Base-by-base conservation (phyloP, 2,329 filamentous ascomycete genomes). In the Sporothrix euskadiensis region DNA sequence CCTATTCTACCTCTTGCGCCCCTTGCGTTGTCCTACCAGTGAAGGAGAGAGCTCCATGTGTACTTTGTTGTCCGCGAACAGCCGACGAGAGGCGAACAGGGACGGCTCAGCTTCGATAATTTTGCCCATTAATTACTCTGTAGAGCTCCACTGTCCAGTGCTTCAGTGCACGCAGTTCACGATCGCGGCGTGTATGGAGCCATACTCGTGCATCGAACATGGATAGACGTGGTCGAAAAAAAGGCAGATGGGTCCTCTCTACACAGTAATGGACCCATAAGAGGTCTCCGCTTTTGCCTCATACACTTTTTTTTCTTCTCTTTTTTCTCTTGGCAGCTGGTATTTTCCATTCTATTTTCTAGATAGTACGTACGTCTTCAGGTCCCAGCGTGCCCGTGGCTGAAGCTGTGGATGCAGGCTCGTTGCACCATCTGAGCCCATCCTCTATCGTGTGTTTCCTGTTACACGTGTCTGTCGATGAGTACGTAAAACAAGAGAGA, bases 231-330 rank as follows among this genome's bases (percentile, higher is more conserved):
- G 63, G 63, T 49, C 44, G 26, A 30, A 14, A 32, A 52, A 68
- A 30, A 22, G 41, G 3, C 3, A 35, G 35, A 35, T 3, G 35
- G 35, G 35, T 35, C 35, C 44, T 4, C 6, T 7, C 6, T 7
- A 32, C 30, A 32, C 35, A 32, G 32, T 10, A 52, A 26, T 2
- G 26, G 63, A 68, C 14, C 61, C 61, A 66, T 66, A 66, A 66
- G 14, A 68, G 41, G 65, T 68, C 44, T 68, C 65, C 65, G 65
- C 65, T 52, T 66, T 68, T 35, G 47, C 47, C 44, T 68, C 52
- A 22, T 56, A 30, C 52, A 56, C 52, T 56, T 56, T 30, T 30
- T 26, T 56, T 56, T 2, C 26, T 26, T 26, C 26, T 26, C 26
- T 26, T n/a, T 1, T 56, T 56, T 56, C 6, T 52, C 65, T 68